A percentile compares a stretch with the other conserved stretches of the same genome.
Evolutionary conservation across 352 stramenopile genomes (phyloP).

Genomic region (Pseudoperonospora humuli): DNA sequence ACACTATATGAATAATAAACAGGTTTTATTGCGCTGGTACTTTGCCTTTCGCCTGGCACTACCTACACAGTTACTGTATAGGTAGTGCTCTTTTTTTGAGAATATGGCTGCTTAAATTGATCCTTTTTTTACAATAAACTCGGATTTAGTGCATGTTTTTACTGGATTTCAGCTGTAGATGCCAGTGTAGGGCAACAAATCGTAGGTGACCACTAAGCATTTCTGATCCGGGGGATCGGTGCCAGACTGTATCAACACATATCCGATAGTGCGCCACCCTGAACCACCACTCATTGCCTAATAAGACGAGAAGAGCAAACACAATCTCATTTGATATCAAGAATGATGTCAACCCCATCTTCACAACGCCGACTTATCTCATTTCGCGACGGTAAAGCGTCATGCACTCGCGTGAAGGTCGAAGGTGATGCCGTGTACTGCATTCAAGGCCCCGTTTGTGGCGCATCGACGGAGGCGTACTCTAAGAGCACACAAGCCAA

Average conservation of each 20-base stretch:
- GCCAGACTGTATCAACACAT: not conserved
- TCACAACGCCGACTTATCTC: slow-evolving; percentile 7
- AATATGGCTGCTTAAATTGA: too few species aligned
- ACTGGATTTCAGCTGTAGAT: too few species aligned
- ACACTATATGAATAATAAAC: too few species aligned
- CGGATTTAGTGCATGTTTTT: too few species aligned
- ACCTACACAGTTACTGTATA: too few species aligned
- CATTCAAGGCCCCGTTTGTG: slow-evolving; percentile 33
- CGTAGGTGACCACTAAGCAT: not conserved
- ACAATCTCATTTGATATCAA: slow-evolving; percentile 9
- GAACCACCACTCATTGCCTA: not conserved
- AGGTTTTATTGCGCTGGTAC: too few species aligned
- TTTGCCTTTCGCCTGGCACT: too few species aligned
- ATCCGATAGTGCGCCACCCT: not conserved
- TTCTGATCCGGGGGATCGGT: slow-evolving; percentile 5
- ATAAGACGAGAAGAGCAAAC: not conserved
- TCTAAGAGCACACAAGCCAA: not conserved
- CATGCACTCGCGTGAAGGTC: slow-evolving; percentile 31
- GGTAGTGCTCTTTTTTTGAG: too few species aligned
- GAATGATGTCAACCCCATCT: slow-evolving; percentile 1
- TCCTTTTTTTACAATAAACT: too few species aligned
- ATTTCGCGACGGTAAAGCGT: slow-evolving; percentile 1
- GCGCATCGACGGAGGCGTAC: too few species aligned
- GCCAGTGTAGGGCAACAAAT: too few species aligned
- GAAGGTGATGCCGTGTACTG: slow-evolving; percentile 41